Percentiles rank a stretch among this genome's conserved stretches.
Conservation (phyloP, 139 green algal genomes). For the Chlorella sp. region DNA sequence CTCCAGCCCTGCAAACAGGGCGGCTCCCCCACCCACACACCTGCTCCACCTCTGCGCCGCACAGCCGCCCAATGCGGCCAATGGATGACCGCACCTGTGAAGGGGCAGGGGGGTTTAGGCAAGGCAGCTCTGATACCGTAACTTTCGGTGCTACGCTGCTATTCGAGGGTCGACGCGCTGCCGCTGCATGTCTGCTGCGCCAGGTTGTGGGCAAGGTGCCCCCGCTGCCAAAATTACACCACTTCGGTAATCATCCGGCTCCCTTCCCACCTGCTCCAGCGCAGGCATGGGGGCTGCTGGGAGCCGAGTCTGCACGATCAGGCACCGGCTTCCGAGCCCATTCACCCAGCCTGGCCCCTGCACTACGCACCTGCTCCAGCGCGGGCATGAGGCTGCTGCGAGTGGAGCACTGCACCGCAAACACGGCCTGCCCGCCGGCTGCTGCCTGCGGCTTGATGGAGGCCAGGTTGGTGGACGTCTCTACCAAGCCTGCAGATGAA, state of each 20-base stretch:
- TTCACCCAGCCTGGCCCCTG: not conserved
- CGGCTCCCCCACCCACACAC: not conserved
- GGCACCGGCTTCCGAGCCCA: no score
- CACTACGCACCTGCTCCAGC: constrained; percentile 59
- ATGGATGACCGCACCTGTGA: constrained; percentile 29
- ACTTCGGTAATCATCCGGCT: not conserved
- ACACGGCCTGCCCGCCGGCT: not conserved
- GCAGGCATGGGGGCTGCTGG: no score
- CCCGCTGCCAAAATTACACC: not conserved
- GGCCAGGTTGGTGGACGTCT: constrained; percentile 83
- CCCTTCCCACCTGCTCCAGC: no score
- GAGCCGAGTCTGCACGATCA: no score
- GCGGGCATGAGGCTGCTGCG: constrained; percentile 61
- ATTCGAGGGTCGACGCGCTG: no score
- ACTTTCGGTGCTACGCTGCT: no score
- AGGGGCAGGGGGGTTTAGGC: not conserved
- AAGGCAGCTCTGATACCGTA: no score
- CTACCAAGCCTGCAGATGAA: constrained; percentile 58
- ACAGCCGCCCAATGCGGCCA: constrained; percentile 45
- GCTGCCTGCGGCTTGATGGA: constrained; percentile 38
- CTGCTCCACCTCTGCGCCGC: constrained; percentile 32
- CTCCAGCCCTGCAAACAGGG: not conserved
- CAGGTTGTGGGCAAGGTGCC: not conserved
- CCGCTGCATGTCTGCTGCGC: no score
- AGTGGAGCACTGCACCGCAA: constrained; percentile 56